Base-by-base conservation (phyloP, 108 stramenopile species). In the Craspedostauros australis region DNA sequence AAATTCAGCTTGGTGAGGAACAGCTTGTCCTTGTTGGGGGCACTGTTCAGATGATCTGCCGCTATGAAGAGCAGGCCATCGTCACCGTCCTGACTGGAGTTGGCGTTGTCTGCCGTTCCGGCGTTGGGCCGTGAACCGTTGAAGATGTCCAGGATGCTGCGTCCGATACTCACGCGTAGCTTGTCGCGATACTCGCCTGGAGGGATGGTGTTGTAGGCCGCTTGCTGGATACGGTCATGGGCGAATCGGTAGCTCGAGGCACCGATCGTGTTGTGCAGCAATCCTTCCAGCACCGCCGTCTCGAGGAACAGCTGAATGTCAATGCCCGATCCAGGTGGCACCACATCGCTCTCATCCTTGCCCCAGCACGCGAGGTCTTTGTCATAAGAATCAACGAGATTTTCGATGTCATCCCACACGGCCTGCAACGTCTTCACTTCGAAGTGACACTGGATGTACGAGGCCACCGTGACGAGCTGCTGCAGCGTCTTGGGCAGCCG, bases 141-240 rank as follows among this genome's bases (percentile, higher is more conserved):
- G 34, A 12, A 8, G 9, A 8, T 64, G 49, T 51, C 33, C 1
- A 63, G 44, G 5, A 73, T 39, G 19, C 49, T 50, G 0, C 59
- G 59, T 11, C 72, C 72, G 30, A 73, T 42, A 0, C 48, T 36
- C 5, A 73, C 43, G 39, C 68, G 62, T 39, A 70, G 54, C 19
- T 55, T 26, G 7, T 43, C 62, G 39, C 57, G 28, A 20, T 42
- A 29, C n/a, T n/a, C n/a, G 11, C 39, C 26, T 4, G 5, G 29
- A 14, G 59, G 66, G 16, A 73, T 56, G 2, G 56, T 34, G 5
- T 29, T 40, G 45, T 57, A 67, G 6, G 60, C 60, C 2, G 64
- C 60, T 26, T 67, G 43, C 34, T 73, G 71, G 5, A 73, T 32
- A 36, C 57, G 32, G 46, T 73, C 66, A 30, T 73, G 65, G 11